Percentiles rank a stretch among this genome's conserved stretches.
These are phyloP conservation scores for Pythium aquatile DNA, from an alignment of 352 stramenopile genomes.

Conservation along the genomic window DNA sequence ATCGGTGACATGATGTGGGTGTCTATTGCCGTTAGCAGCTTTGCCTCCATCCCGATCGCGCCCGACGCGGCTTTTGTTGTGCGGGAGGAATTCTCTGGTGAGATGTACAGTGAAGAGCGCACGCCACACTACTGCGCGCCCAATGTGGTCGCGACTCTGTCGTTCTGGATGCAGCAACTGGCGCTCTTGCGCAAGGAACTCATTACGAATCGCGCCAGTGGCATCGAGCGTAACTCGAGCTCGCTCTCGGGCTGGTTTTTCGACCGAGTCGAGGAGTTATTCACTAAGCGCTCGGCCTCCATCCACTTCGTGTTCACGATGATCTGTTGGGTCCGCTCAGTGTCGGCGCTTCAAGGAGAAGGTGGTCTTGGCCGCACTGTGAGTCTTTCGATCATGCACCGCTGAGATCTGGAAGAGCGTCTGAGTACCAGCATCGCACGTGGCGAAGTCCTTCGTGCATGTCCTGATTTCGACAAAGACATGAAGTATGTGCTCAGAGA, in stretches of 20 bases:
- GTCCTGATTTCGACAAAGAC: background rate
- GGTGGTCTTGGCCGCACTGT: constrained; percentile 22
- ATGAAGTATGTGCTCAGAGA: background rate
- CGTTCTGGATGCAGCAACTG: constrained; percentile 12
- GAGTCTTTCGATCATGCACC: constrained; percentile 27
- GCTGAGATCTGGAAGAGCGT: constrained; percentile 20
- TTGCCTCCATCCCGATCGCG: background rate
- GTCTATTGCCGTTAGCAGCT: background rate
- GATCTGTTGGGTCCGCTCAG: constrained; percentile 34
- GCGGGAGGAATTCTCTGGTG: background rate
- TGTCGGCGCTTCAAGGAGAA: constrained; percentile 29
- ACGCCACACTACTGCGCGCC: constrained; percentile 2
- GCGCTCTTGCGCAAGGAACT: constrained; percentile 1
- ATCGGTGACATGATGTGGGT: constrained; percentile 4
- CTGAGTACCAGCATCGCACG: constrained; percentile 23
- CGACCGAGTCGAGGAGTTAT: constrained; percentile 27
- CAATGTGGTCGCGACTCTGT: background rate
- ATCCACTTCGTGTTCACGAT: constrained; percentile 30
- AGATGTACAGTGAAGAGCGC: constrained; percentile 3
- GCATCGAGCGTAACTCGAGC: background rate
- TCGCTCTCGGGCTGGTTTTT: constrained; percentile 25
- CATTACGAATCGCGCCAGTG: background rate
- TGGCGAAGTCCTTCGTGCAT: constrained; percentile 7
- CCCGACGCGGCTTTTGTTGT: background rate
- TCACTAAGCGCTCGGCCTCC: constrained; percentile 24